Evolutionary conservation across 2,329 filamentous ascomycete genomes (phyloP), one percentile per base, ranked within the genome.

Genomic region (Graphilbum ipis-grandicollis): DNA sequence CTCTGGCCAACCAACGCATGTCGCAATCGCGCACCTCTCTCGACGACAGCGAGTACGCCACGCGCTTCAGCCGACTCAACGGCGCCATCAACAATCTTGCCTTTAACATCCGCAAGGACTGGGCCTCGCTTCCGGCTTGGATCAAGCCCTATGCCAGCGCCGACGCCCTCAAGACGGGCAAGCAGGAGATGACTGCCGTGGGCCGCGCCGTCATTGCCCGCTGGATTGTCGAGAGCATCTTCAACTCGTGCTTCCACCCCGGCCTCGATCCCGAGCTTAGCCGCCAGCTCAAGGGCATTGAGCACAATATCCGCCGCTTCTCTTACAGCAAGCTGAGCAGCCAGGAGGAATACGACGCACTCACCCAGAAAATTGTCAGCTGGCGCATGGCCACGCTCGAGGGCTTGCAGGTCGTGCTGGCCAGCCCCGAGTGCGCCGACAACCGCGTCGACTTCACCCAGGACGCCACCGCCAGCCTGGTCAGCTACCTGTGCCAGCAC

Each of bases 181-280:
- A 86, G 52, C 86, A 94, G 55, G 90, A 98, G 56, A 98, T 98
- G 90, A 96, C 85, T 7, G 86, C 86, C 5, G 79, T 93, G 19
- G 90, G 90, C 14, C 75, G 88, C 37, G 85, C 88, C 12, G 75
- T 86, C 44, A 85, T 98, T 47, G 81, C 81, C 21, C 73, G 77
- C 41, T 98, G 88, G 84, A 61, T 98, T 6, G 76, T 88, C 19
- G 83, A 93, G 33, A 83, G 93, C 51, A 71, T 96, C 31, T 93
- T 96, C 53, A 77, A 92, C 53, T 77, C 78, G 37, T 86, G 80
- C 56, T 96, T 98, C 59, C 90, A 98, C 51, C 90, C 90, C 0
- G 78, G 78, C 9, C 66, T 98, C 12, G 84, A 94, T 36, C 65
- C 71, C 0, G 65, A 66, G 9, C 63, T 96, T 19, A 93, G 84